Conservation (phyloP, 1,139 yeast genomes). For the Sporopachydermia cereana region DNA sequence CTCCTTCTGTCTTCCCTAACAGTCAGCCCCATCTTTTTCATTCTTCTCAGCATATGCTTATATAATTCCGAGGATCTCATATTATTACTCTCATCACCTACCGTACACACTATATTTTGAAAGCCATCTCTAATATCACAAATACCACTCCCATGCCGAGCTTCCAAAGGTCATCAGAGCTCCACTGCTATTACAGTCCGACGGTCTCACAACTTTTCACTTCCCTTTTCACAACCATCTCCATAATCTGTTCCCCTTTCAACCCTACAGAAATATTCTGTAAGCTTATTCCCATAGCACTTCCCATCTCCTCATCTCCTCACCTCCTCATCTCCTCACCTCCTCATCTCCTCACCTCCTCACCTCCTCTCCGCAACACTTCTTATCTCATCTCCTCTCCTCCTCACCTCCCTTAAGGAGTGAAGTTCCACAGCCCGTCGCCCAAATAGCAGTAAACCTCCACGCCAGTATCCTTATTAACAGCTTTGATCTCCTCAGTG, state of each 20-base stretch:
- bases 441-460: constrained; percentile 80
- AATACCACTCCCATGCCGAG: not conserved
- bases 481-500: constrained; percentile 74
- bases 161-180: not conserved
- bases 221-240: not conserved
- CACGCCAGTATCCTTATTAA: constrained; percentile 84
- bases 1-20: too few species aligned
- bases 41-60: too few species aligned
- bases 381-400: not conserved
- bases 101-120: too few species aligned
- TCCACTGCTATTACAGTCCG: not conserved
- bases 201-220: not conserved
- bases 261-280: too few species aligned
- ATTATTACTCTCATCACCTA: too few species aligned
- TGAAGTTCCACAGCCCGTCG: constrained; percentile 52
- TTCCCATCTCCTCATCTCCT: not conserved
- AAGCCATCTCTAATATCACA: not conserved
- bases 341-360: not conserved
- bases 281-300: not conserved
- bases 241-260: too few species aligned
- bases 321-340: not conserved
- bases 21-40: too few species aligned
- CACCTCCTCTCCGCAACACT: not conserved
- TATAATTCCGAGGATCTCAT: too few species aligned
- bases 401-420: not conserved